Percentiles rank a stretch among this genome's conserved stretches.
These are phyloP conservation scores for Carex cristatella DNA, from an alignment of 176 grass and related monocot species.

Conservation along the genomic window DNA sequence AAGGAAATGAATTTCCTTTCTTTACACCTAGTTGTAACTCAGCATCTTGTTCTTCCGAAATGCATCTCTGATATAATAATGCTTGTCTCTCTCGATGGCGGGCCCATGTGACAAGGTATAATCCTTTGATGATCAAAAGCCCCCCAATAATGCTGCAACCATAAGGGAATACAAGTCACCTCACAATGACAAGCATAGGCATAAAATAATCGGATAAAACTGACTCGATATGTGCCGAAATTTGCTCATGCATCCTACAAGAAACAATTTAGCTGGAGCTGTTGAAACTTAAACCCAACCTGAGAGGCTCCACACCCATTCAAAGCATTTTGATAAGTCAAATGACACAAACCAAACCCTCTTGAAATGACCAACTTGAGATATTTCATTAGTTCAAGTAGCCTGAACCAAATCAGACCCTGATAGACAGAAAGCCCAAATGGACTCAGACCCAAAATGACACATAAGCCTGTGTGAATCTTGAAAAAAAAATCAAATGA, in stretches of 20 bases:
- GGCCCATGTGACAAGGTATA: slow-evolving; percentile 88
- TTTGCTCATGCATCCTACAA: neutral
- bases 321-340: neutral
- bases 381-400: neutral
- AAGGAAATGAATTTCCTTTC: slow-evolving; percentile 32
- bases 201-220: neutral
- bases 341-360: neutral
- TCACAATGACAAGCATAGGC: slow-evolving; percentile 20
- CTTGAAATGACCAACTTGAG: neutral
- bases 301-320: neutral
- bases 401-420: neutral
- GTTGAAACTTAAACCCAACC: neutral
- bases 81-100: slow-evolving; percentile 48
- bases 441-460: neutral
- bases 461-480: neutral
- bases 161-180: slow-evolving; percentile 21
- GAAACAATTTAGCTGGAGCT: neutral
- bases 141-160: slow-evolving; percentile 78
- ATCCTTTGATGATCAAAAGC: slow-evolving; percentile 70
- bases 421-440: neutral
- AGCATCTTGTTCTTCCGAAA: slow-evolving; percentile 27
- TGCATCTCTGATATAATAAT: slow-evolving; percentile 36
- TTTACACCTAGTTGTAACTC: slow-evolving; percentile 28
- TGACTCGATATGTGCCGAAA: neutral
- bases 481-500: neutral